These are phyloP conservation scores for Gastrolobium villosum DNA, from an alignment of 306 rosid genomes.

Conservation along the genomic window DNA sequence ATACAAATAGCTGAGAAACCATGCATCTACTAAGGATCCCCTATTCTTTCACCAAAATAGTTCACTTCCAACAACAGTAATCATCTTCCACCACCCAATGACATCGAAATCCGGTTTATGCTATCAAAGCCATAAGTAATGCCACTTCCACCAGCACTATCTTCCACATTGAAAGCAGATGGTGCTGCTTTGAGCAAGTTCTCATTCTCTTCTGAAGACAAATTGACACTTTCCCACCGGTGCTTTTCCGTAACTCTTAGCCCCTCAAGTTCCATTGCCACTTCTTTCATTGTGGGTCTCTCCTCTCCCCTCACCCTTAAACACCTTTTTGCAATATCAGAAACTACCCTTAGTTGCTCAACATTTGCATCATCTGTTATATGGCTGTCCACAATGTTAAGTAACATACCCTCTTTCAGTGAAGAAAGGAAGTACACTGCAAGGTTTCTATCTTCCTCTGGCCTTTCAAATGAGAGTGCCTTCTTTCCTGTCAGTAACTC, in stretches of 20 bases:
- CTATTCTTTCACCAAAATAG: too few relatives aligned
- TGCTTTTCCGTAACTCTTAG: constrained; percentile 41
- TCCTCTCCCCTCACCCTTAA: constrained; percentile 58
- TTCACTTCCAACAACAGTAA: not conserved
- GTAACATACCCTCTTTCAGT: constrained; percentile 49
- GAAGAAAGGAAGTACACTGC: constrained; percentile 52
- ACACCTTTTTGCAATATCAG: constrained; percentile 51
- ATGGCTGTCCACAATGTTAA: constrained; percentile 50
- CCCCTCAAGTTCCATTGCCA: constrained; percentile 65
- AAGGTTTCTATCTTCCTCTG: constrained; percentile 49
- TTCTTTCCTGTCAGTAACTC: constrained; percentile 59
- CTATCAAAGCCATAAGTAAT: constrained; percentile 4
- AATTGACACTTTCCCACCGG: constrained; percentile 20
- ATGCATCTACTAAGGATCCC: too few relatives aligned
- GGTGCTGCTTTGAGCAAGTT: constrained; percentile 15
- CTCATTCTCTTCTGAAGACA: constrained; percentile 21
- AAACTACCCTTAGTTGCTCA: constrained; percentile 54
- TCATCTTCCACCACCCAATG: constrained; percentile 45
- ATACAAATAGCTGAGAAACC: too few relatives aligned
- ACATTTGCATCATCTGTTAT: constrained; percentile 44
- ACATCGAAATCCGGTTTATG: not conserved
- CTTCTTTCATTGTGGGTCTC: constrained; percentile 66
- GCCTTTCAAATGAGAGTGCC: constrained; percentile 49
- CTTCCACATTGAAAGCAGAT: not conserved
- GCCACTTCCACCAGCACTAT: constrained; percentile 9